Base-by-base conservation (phyloP, 352 stramenopile genomes). In the Phytophthora pinifolia region DNA sequence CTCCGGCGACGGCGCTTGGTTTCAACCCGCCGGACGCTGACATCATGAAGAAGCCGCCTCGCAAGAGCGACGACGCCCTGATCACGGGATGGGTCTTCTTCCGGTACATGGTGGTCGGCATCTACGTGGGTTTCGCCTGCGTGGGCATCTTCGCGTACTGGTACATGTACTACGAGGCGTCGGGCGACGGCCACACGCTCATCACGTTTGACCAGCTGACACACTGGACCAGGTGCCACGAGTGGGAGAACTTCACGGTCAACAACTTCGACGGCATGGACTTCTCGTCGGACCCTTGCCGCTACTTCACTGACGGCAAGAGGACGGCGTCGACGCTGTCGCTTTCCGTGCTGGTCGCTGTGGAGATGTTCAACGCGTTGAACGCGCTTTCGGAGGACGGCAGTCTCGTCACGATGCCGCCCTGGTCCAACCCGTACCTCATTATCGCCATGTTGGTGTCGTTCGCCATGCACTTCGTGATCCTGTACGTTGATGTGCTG, bases 1-100 rank as follows among this genome's bases (percentile, higher is more conserved):
- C 96, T 25, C 97, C 97, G 13, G 98, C 97, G 2, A 99, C 96
- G 14, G 96, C 97, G 13, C 85, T 99, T 5, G 97, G 97, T 22
- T 99, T 99, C 74, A 99, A 99, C 79, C 96, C 97, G 34, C 94
- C 97, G 27, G 93, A 98, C 63, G 92, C 88, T 27, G 95, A 99
- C 79, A 95, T 99, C 46, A 99, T 99, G 97, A 89, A 81, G 54
- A 90, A 96, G 61, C 89, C 92, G 18, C 97, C 97, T 57, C 88
- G 98, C 44, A 91, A 94, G 55, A 96, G 83, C 37, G 87, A 98
- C 62, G 97, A 99, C 60, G 93, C 95, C 22, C 95, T 99, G 33
- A 98, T 99, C 81, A 99, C 97, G 36, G 73, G 79, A 39, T 99
- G 96, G 96, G 86, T 99, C 46, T 94, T 99, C 44, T 98, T 96